These are phyloP conservation scores for Rhizopus delemar DNA, from an alignment of 371 early-diverging fungal genomes.

Conservation along the genomic window DNA sequence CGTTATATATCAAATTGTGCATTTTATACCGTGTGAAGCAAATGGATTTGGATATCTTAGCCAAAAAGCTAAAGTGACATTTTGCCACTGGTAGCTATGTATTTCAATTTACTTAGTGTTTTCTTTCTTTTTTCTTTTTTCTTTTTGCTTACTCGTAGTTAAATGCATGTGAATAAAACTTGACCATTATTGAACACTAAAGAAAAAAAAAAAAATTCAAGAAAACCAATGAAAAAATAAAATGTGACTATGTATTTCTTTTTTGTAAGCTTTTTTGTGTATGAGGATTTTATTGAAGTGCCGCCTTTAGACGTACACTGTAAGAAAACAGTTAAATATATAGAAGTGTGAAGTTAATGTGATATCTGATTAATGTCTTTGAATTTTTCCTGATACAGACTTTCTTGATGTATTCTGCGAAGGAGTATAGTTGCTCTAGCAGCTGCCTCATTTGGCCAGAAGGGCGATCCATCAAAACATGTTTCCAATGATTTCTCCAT, in stretches of 20 bases:
- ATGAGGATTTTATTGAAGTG: no score
- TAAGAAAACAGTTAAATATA: no score
- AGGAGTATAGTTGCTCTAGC: no score
- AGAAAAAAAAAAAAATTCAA: not conserved
- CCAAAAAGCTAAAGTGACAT: conserved; percentile 88
- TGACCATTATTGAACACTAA: not conserved
- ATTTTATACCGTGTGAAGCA: conserved; percentile 79
- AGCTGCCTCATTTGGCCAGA: no score
- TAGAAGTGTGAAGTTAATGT: no score
- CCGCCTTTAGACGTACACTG: no score
- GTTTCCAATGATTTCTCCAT: no score
- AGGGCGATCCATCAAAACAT: no score
- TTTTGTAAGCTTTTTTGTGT: no score
- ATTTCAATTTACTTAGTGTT: not conserved
- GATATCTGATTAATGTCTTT: no score
- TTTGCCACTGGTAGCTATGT: conserved; percentile 75
- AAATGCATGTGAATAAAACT: conserved; percentile 74
- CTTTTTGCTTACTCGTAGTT: conserved; percentile 65
- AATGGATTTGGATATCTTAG: conserved; percentile 97
- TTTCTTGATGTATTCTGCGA: no score
- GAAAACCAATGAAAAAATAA: not conserved
- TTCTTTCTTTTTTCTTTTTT: not conserved
- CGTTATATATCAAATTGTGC: not conserved
- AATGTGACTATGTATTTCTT: not conserved
- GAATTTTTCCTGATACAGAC: no score